Evolutionary conservation across 176 grass and related monocot genomes (phyloP).

Genomic region (Oryza longistaminata): DNA sequence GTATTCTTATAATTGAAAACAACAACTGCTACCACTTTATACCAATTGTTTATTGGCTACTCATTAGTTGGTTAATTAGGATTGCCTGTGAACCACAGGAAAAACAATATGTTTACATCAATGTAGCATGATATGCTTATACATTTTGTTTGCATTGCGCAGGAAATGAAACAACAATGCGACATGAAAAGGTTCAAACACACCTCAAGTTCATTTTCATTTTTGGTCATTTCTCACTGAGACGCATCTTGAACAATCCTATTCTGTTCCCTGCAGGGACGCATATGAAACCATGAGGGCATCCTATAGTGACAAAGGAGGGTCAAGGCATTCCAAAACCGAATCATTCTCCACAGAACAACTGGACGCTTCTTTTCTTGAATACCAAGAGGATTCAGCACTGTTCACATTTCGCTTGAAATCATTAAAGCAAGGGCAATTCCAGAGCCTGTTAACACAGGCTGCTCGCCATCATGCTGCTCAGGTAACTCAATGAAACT

Average conservation of each 20-base stretch:
- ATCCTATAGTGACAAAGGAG: conserved; percentile 65
- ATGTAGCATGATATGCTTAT: conserved; percentile 33
- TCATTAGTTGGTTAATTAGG: not conserved
- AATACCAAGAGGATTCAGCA: conserved; percentile 77
- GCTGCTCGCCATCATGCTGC: conserved; percentile 90
- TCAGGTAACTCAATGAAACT: conserved; percentile 51
- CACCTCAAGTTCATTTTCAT: not conserved
- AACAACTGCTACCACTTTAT: conserved; percentile 5
- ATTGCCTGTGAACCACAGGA: conserved; percentile 3
- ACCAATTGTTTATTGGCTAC: not conserved
- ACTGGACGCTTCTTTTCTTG: conserved; percentile 54
- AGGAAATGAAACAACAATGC: conserved; percentile 93
- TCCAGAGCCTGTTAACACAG: conserved; percentile 81
- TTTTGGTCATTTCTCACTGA: not conserved
- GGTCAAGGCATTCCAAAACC: conserved; percentile 52
- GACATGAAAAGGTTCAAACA: conserved; percentile 80
- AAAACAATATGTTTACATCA: not conserved
- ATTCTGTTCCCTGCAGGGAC: conserved; percentile 49
- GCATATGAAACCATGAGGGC: conserved; percentile 70
- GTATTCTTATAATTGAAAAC: not conserved
- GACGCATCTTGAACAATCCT: not conserved
- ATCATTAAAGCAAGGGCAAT: conserved; percentile 94
- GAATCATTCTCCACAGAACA: conserved; percentile 59
- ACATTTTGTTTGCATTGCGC: conserved; percentile 23
- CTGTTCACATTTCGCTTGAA: conserved; percentile 86